phyloP scores from a whole-genome alignment of 108 stramenopile genomes.

The Seminavis robusta region DNA sequence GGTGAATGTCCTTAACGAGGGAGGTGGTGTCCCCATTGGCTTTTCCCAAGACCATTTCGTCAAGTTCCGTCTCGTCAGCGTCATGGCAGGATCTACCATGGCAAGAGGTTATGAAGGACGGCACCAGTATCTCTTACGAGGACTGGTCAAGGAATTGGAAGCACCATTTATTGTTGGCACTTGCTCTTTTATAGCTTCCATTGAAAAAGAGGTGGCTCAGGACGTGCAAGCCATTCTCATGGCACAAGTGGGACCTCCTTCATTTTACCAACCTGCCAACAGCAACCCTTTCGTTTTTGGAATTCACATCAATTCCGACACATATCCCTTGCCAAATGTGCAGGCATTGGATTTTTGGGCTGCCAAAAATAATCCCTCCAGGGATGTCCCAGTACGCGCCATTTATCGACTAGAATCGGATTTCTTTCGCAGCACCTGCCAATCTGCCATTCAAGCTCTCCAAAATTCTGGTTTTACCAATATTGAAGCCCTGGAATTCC shows the following conservation, averaged over 20 bases:
- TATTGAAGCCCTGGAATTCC: conserved; percentile 11
- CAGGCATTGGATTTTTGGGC: conserved; percentile 30
- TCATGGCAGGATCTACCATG: conserved; percentile 33
- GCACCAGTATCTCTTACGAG: too few species aligned
- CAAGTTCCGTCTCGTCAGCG: conserved; percentile 40
- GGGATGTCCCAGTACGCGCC: conserved; percentile 31
- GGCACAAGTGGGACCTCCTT: conserved; percentile 51
- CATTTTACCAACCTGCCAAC: conserved; percentile 28
- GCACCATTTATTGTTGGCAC: too few species aligned
- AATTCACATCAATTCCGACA: conserved; percentile 44
- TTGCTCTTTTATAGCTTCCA: too few species aligned
- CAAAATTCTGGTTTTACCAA: conserved; percentile 20
- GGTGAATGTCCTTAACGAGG: conserved; percentile 42
- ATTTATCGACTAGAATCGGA: conserved; percentile 33
- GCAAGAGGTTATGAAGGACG: too few species aligned
- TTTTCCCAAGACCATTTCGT: conserved; percentile 25
- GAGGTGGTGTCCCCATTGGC: conserved; percentile 39
- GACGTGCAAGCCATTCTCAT: conserved; percentile 31
- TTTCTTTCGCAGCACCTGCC: conserved; percentile 45
- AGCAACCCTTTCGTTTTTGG: conserved; percentile 61
- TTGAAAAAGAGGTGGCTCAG: conserved; percentile 32
- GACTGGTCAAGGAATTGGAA: too few species aligned
- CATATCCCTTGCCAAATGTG: conserved; percentile 30
- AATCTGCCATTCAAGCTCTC: conserved; percentile 20
- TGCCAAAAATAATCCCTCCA: conserved; percentile 12